Conservation (phyloP, 1,284 basidiomycete species). For the Sparassis latifolia region DNA sequence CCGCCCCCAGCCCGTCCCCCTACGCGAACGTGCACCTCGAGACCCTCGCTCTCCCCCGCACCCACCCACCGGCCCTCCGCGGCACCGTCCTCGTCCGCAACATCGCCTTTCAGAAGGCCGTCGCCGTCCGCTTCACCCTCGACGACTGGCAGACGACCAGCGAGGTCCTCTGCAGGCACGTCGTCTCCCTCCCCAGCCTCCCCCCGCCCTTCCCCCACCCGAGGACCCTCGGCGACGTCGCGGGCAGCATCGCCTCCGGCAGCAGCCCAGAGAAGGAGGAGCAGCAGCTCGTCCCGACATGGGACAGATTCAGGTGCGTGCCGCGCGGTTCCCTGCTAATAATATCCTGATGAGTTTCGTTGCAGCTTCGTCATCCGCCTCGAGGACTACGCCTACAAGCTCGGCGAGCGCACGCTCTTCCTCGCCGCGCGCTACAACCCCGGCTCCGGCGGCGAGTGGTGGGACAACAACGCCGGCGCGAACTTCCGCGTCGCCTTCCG, state of each 20-base stretch:
- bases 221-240: slow-evolving; percentile 28
- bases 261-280: slow-evolving; percentile 12
- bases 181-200: slow-evolving; percentile 44
- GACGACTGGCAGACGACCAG: slow-evolving; percentile 93
- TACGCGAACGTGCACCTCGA: slow-evolving; percentile 46
- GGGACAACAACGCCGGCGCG: slow-evolving; percentile 83
- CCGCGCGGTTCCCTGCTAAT: background rate
- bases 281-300: slow-evolving; percentile 14
- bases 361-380: slow-evolving; percentile 57
- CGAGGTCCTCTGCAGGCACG: slow-evolving; percentile 71
- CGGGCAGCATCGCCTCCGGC: slow-evolving; percentile 20
- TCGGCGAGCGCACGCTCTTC: slow-evolving; percentile 61
- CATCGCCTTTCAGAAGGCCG: slow-evolving; percentile 81
- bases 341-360: background rate
- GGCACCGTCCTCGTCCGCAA: slow-evolving; percentile 70
- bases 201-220: slow-evolving; percentile 33
- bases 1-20: slow-evolving; percentile 27
- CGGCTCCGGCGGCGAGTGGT: slow-evolving; percentile 58
- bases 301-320: slow-evolving; percentile 32
- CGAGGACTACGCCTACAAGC: slow-evolving; percentile 64
- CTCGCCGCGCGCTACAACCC: slow-evolving; percentile 56
- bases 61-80: slow-evolving; percentile 37
- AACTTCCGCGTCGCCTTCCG: slow-evolving; percentile 75
- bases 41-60: slow-evolving; percentile 34
- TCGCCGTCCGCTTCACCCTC: slow-evolving; percentile 85